Evolutionary conservation across 1,284 basidiomycete species (phyloP).

Genomic region (Ustilago hordei): DNA sequence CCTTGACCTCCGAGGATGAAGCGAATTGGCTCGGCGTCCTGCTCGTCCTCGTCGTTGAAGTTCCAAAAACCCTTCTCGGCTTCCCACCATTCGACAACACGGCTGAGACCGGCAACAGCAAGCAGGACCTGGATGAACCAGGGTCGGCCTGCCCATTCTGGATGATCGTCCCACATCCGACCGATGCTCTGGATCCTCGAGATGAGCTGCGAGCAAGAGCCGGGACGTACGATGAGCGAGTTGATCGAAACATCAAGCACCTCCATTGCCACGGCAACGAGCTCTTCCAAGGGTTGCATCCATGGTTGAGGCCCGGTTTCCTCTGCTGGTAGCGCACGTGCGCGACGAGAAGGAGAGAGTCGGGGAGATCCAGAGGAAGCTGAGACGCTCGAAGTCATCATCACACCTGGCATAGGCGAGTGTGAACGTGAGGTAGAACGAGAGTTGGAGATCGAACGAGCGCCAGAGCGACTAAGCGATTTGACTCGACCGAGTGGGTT

Average conservation of each 20-base stretch:
- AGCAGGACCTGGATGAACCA: slow-evolving; percentile 94
- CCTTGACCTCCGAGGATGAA: slow-evolving; percentile 53
- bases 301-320: slow-evolving; percentile 50
- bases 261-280: slow-evolving; percentile 94
- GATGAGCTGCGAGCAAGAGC: slow-evolving; percentile 86
- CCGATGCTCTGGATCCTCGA: slow-evolving; percentile 90
- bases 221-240: slow-evolving; percentile 84
- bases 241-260: slow-evolving; percentile 88
- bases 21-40: slow-evolving; percentile 70
- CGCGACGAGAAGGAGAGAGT: slow-evolving; percentile 56
- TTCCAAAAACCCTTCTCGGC: slow-evolving; percentile 99
- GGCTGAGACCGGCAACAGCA: slow-evolving; percentile 93
- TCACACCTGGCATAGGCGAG: slow-evolving; percentile 81
- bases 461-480: slow-evolving; percentile 35
- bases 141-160: slow-evolving; percentile 95
- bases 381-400: slow-evolving; percentile 57
- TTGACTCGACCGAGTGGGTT: slow-evolving; percentile 51
- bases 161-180: slow-evolving; percentile 94
- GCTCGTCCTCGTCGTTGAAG: slow-evolving; percentile 87
- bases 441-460: slow-evolving; percentile 77
- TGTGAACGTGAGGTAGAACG: slow-evolving; percentile 94
- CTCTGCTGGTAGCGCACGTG: slow-evolving; percentile 51
- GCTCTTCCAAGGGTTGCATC: slow-evolving; percentile 88
- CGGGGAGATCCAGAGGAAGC: slow-evolving; percentile 55
- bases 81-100: slow-evolving; percentile 99